Percentiles rank a stretch among this genome's conserved stretches.
Conservation (phyloP, 306 rosid genomes). For the Medicago truncatula region DNA sequence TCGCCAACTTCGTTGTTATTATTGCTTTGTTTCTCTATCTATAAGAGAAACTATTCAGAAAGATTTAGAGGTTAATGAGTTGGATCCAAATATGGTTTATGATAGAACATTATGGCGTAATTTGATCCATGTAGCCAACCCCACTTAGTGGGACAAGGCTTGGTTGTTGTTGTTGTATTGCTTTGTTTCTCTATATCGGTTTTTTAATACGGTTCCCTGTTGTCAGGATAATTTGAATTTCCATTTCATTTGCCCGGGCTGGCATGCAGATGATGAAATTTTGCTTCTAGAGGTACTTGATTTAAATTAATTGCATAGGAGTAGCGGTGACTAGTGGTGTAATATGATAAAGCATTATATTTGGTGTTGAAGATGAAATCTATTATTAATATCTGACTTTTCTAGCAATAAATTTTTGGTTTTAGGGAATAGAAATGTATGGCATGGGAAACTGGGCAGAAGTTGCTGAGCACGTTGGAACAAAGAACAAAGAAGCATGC, state of each 20-base stretch:
- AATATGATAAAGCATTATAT: constrained; percentile 18
- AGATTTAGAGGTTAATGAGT: too few species aligned
- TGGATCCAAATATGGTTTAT: too few species aligned
- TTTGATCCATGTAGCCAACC: too few species aligned
- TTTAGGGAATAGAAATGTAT: constrained; percentile 95
- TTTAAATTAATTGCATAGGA: constrained; percentile 34
- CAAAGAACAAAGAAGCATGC: constrained; percentile 91
- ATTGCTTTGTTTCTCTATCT: not conserved
- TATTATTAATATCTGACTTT: constrained; percentile 21
- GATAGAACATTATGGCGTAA: too few species aligned
- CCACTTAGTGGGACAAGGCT: too few species aligned
- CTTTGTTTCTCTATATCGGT: not conserved
- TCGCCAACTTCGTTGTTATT: constrained; percentile 24
- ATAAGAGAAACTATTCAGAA: too few species aligned
- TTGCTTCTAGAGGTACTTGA: constrained; percentile 85
- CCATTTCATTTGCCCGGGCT: constrained; percentile 93
- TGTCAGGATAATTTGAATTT: constrained; percentile 91
- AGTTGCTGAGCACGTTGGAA: constrained; percentile 99
- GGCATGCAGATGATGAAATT: constrained; percentile 99
- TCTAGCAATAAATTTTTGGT: constrained; percentile 32
- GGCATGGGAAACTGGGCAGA: constrained; percentile 98
- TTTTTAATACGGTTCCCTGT: constrained; percentile 42
- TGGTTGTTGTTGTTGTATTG: constrained; percentile 1
- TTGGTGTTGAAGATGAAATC: constrained; percentile 23
- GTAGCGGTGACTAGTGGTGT: constrained; percentile 28